Conservation (phyloP, 78 protist genomes). For the Protostelium mycophagum region DNA sequence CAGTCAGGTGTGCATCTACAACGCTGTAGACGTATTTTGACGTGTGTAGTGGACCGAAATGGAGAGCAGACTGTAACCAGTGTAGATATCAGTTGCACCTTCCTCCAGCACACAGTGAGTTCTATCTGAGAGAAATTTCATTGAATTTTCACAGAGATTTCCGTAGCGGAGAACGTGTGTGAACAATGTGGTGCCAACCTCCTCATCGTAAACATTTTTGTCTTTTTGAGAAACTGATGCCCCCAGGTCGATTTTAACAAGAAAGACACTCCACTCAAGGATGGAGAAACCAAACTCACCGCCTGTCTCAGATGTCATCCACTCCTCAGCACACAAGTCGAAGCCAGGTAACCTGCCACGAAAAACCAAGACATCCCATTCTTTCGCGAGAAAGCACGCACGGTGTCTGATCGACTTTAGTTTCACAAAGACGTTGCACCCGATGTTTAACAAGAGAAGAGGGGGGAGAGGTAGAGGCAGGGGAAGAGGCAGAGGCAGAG, state of each 20-base stretch:
- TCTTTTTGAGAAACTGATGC: background rate
- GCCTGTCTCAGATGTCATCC: background rate
- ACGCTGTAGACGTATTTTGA: background rate
- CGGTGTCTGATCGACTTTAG: background rate
- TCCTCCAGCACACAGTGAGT: background rate
- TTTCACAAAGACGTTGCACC: background rate
- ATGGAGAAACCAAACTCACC: background rate
- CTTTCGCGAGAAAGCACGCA: background rate
- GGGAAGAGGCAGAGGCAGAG: background rate
- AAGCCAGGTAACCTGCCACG: too few relatives aligned
- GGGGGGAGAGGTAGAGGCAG: background rate
- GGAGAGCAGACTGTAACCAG: slow-evolving; percentile 1
- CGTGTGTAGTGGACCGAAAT: slow-evolving; percentile 1
- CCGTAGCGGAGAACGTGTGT: background rate
- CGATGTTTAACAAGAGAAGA: background rate
- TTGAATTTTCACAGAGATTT: background rate
- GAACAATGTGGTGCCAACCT: background rate
- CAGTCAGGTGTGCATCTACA: background rate
- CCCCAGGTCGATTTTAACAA: background rate
- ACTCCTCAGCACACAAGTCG: background rate
- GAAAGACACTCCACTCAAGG: background rate
- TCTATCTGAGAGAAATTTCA: too few relatives aligned
- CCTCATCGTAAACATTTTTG: background rate
- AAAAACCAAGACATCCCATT: too few relatives aligned
- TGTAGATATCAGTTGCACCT: slow-evolving; percentile 6